Evolutionary conservation across 2,329 filamentous ascomycete species (phyloP).

Genomic region (Coniochaeta sp.): DNA sequence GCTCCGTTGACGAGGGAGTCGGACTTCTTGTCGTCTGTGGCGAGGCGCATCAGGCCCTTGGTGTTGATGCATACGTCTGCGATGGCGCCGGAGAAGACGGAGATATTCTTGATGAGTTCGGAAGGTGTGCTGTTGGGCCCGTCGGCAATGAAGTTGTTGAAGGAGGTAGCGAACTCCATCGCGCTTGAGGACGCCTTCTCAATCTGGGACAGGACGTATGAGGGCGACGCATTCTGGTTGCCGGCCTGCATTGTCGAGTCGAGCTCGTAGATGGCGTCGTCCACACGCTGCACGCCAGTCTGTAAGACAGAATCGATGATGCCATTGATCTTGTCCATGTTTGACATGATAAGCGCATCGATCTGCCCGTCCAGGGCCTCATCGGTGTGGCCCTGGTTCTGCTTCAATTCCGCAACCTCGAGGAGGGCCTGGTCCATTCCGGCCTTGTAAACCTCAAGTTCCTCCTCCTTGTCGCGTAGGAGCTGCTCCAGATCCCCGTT

Average conservation of each 20-base stretch:
- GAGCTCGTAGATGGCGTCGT: constrained; percentile 93
- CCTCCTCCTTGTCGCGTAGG: constrained; percentile 91
- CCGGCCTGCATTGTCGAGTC: constrained; percentile 98
- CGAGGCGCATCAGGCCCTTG: constrained; percentile 87
- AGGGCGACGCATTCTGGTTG: constrained; percentile 93
- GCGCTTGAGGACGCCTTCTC: constrained; percentile 93
- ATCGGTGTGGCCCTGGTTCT: constrained; percentile 69
- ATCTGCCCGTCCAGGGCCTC: constrained; percentile 82
- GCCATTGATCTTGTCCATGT: constrained; percentile 89
- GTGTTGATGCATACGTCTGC: constrained; percentile 94
- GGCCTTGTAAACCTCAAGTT: constrained; percentile 95
- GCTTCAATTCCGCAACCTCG: constrained; percentile 81
- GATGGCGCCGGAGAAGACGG: constrained; percentile 81
- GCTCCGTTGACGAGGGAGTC: constrained; percentile 79
- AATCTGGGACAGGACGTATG: constrained; percentile 92
- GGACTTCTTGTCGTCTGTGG: constrained; percentile 90
- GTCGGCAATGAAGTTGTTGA: constrained; percentile 98
- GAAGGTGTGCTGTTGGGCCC: constrained; percentile 84
- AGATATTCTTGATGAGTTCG: constrained; percentile 89
- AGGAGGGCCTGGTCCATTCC: constrained; percentile 95
- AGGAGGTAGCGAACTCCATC: constrained; percentile 95
- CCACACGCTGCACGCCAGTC: constrained; percentile 84
- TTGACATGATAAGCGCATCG: constrained; percentile 79
- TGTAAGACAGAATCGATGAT: constrained; percentile 97
- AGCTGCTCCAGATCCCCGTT: constrained; percentile 79